Evolutionary conservation across 495 filamentous ascomycete genomes (phyloP).

Genomic region (Evansstolkia leycettana): DNA sequence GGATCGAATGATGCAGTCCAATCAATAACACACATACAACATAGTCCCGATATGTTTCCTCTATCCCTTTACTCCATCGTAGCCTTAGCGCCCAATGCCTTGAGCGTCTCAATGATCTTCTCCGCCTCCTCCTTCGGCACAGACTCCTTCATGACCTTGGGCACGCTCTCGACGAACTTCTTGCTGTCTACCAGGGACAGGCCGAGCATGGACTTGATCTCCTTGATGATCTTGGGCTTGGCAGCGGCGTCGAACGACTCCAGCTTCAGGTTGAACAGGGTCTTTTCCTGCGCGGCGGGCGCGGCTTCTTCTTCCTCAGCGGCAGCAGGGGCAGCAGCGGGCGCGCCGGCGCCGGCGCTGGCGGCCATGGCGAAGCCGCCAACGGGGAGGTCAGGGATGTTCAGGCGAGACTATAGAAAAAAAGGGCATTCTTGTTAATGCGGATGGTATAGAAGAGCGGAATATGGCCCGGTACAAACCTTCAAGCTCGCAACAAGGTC

Average conservation of each 20-base stretch:
- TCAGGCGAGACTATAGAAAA: slow-evolving; percentile 66
- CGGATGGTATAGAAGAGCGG: no score
- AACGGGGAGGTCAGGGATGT: slow-evolving; percentile 95
- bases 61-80: slow-evolving; percentile 62
- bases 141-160: slow-evolving; percentile 96
- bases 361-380: slow-evolving; percentile 69
- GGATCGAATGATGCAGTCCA: neutral
- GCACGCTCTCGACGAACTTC: slow-evolving; percentile 97
- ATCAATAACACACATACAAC: neutral
- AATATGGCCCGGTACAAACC: no score
- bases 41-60: no score
- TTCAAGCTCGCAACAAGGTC: slow-evolving; percentile 88
- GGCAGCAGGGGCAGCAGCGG: slow-evolving; percentile 51
- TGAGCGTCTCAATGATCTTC: slow-evolving; percentile 93
- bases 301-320: slow-evolving; percentile 77
- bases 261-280: slow-evolving; percentile 91
- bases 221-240: slow-evolving; percentile 99
- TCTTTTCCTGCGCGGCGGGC: slow-evolving; percentile 82
- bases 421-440: slow-evolving; percentile 7
- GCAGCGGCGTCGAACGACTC: slow-evolving; percentile 71
- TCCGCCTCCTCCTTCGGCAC: slow-evolving; percentile 97
- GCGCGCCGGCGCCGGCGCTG: slow-evolving; percentile 36
- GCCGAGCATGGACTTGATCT: slow-evolving; percentile 92
- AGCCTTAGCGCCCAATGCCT: slow-evolving; percentile 80
- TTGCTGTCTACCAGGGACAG: slow-evolving; percentile 97